Conservation (phyloP, 2,329 filamentous ascomycete species). For the Aureobasidium sp. region DNA sequence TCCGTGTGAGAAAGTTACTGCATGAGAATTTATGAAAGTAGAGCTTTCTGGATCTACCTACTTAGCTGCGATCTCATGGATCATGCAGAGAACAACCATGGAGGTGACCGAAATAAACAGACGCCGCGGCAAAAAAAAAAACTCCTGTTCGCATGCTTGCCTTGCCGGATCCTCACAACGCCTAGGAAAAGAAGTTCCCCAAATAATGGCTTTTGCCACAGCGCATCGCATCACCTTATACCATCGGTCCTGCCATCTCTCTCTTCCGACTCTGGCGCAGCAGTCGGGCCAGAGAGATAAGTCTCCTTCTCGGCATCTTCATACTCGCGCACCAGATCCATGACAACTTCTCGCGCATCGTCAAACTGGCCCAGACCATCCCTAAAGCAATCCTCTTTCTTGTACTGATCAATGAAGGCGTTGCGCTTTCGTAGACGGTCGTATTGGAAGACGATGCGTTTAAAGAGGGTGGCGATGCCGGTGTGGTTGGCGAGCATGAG, state of each 20-base stretch:
- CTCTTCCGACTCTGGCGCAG: constrained; percentile 21
- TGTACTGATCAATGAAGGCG: constrained; percentile 92
- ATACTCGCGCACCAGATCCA: constrained; percentile 87
- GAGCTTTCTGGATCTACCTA: too few relatives aligned
- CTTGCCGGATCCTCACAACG: background rate
- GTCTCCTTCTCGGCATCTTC: constrained; percentile 87
- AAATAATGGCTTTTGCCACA: background rate
- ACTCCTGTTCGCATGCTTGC: background rate
- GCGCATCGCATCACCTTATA: background rate
- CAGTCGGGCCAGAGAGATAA: constrained; percentile 67
- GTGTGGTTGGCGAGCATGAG: constrained; percentile 98
- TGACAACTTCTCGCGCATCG: constrained; percentile 83
- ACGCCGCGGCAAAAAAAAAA: background rate
- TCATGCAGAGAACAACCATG: too few relatives aligned
- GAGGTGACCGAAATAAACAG: too few relatives aligned
- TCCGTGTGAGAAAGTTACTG: too few relatives aligned
- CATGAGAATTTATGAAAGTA: too few relatives aligned
- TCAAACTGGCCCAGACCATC: constrained; percentile 93
- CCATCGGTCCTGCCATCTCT: constrained; percentile 23
- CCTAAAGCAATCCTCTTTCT: constrained; percentile 86
- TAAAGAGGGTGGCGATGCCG: constrained; percentile 93
- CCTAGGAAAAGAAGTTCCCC: background rate
- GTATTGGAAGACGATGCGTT: constrained; percentile 85
- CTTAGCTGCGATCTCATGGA: too few relatives aligned
- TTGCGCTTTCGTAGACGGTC: constrained; percentile 92